phyloP scores from a whole-genome alignment of 306 rosid species.

The Nissolia schottii region DNA sequence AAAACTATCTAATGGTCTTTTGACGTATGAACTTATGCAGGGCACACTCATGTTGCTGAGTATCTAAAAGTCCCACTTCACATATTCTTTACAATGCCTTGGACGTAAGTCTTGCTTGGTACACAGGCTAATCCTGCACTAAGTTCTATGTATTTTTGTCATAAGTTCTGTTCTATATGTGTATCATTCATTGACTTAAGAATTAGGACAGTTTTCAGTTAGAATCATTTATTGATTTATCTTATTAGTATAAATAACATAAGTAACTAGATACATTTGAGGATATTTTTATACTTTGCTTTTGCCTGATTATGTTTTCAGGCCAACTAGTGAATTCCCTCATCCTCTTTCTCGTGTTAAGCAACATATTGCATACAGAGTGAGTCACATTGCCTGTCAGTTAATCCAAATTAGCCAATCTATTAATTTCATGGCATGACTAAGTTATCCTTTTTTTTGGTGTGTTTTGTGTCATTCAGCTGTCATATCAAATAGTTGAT shows the following conservation, averaged over 20 bases:
- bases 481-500: slow-evolving; percentile 90
- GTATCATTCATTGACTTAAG: slow-evolving; percentile 13
- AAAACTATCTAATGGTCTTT: slow-evolving; percentile 6
- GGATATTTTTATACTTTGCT: not conserved
- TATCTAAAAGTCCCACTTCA: slow-evolving; percentile 66
- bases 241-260: not conserved
- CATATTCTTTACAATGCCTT: slow-evolving; percentile 93
- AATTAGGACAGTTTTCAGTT: slow-evolving; percentile 1
- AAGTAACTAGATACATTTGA: not conserved
- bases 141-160: not conserved
- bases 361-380: slow-evolving; percentile 68
- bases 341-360: slow-evolving; percentile 91
- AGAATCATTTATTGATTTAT: not conserved
- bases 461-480: slow-evolving; percentile 49
- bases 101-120: slow-evolving; percentile 84
- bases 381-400: slow-evolving; percentile 32
- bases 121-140: slow-evolving; percentile 25
- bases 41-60: slow-evolving; percentile 91
- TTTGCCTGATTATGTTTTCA: slow-evolving; percentile 26
- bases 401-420: slow-evolving; percentile 11
- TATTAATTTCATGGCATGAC: slow-evolving; percentile 1
- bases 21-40: slow-evolving; percentile 51
- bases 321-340: slow-evolving; percentile 91
- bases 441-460: slow-evolving; percentile 18
- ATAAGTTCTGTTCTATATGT: not conserved